Base-by-base conservation (phyloP, 2,329 filamentous ascomycete species). In the Aspergillus pseudoterreus region DNA sequence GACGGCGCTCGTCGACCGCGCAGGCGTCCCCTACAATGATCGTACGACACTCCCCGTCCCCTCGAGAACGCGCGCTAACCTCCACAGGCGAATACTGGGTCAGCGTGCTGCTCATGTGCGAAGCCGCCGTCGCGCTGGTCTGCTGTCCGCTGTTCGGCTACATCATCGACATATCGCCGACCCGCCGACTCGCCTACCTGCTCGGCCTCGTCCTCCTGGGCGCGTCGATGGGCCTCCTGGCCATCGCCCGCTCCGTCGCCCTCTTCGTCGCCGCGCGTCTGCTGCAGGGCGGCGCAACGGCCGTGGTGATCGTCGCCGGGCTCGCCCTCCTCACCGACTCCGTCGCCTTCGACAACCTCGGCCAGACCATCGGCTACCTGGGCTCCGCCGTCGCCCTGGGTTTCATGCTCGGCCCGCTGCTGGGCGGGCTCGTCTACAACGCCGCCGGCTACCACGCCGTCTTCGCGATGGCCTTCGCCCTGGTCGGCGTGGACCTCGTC, bases 341-440 rank as follows among this genome's bases (percentile, higher is more conserved):
- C 0, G 82, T 85, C 6, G 74, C 77, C 0, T 73, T 71, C 2
- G 71, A 79, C 45, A 80, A 82, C 43, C 63, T 86, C 35, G 84
- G 83, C 2, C 83, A 83, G 62, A 80, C 79, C 1, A 80, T 86
- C 60, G 83, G 83, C 12, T 78, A 78, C 43, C 75, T 80, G 57
- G 63, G 70, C 63, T 80, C 79, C 53, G 78, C 85, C 54, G 79
- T 84, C 47, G 79, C 78, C 0, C 72, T 82, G 0, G 83, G 82
- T 0, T 76, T 78, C 39, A 67, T 86, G 4, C 68, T 79, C 14
- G 77, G 82, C 0, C 84, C 84, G 0, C 72, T 83, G 0, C 65
- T 84, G 0, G 84, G 84, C 3, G 84, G 84, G 0, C 60, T 84
- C 0, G 64, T 86, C 1, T 86, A 86, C 61, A 73, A 79, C 24